Evolutionary conservation across 768 basidiomycete species (phyloP).

Genomic region (Nidula microcarpa): DNA sequence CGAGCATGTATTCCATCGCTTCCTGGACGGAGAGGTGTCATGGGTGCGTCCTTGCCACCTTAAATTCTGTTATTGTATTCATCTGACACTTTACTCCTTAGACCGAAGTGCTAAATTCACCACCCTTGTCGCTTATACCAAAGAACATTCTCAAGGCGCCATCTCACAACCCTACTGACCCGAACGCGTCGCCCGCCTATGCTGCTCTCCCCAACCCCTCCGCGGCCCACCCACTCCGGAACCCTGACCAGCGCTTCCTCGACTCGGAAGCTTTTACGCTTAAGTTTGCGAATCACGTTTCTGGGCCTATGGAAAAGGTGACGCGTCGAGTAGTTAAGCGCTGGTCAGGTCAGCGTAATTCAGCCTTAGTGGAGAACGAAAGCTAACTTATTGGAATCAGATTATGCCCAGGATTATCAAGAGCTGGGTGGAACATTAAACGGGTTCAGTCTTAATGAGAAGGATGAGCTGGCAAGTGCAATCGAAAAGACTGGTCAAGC

Average conservation of each 20-base stretch:
- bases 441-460: conserved; percentile 89
- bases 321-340: conserved; percentile 89
- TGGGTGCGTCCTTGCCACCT: conserved; percentile 58
- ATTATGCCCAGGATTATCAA: conserved; percentile 81
- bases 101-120: conserved; percentile 91
- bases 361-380: conserved; percentile 3
- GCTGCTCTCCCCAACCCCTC: conserved; percentile 87
- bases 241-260: conserved; percentile 92
- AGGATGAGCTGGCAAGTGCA: conserved; percentile 66
- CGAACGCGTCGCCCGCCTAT: conserved; percentile 68
- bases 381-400: conserved; percentile 28
- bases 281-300: conserved; percentile 91
- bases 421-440: conserved; percentile 92
- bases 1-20: conserved; percentile 94
- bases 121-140: conserved; percentile 85
- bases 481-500: conserved; percentile 98
- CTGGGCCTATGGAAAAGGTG: conserved; percentile 94
- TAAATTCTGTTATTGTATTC: neutral
- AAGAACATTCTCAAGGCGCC: conserved; percentile 97
- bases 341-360: conserved; percentile 73
- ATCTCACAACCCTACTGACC: conserved; percentile 90
- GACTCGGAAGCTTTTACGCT: conserved; percentile 96
- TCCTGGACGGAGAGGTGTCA: conserved; percentile 92
- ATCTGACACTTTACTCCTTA: conserved; percentile 19
- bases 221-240: conserved; percentile 81